phyloP scores from a whole-genome alignment of 1,284 basidiomycete species.

The Boletus sp. region DNA sequence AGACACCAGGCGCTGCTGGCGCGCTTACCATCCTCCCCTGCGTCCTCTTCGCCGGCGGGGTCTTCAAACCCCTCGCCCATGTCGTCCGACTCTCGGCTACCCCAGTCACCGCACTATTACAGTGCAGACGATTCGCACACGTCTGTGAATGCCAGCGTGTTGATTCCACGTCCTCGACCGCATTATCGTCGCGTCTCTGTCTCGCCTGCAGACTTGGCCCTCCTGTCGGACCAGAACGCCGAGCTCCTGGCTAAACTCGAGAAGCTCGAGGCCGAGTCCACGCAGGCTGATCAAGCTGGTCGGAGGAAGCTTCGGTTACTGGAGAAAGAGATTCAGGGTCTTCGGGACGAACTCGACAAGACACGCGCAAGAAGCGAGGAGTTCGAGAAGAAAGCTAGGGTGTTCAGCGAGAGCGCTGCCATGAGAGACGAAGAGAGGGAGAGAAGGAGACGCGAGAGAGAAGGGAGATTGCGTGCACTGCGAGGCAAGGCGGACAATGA shows the following conservation, averaged over 20 bases:
- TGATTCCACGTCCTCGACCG: conserved; percentile 29
- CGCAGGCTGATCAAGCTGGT: conserved; percentile 60
- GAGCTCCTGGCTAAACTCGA: conserved; percentile 73
- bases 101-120: conserved; percentile 36
- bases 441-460: conserved; percentile 53
- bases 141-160: conserved; percentile 15
- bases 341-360: conserved; percentile 70
- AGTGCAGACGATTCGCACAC: conserved; percentile 22
- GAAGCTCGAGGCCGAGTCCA: conserved; percentile 67
- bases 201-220: conserved; percentile 63
- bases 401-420: conserved; percentile 36
- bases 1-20: conserved; percentile 66
- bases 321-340: conserved; percentile 69
- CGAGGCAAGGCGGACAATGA: conserved; percentile 37
- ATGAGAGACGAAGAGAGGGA: conserved; percentile 44
- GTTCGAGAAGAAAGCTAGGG: conserved; percentile 59
- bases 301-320: conserved; percentile 64
- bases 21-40: conserved; percentile 46
- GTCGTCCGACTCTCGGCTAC: conserved; percentile 31
- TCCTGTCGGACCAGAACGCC: conserved; percentile 76
- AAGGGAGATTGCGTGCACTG: conserved; percentile 47
- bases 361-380: conserved; percentile 65
- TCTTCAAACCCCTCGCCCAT: conserved; percentile 30
- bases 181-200: conserved; percentile 58
- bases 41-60: conserved; percentile 31